Percentiles rank a stretch among this genome's conserved stretches.
Evolutionary conservation across 441 rosid species (phyloP).

Genomic region (Omphalea diandra): DNA sequence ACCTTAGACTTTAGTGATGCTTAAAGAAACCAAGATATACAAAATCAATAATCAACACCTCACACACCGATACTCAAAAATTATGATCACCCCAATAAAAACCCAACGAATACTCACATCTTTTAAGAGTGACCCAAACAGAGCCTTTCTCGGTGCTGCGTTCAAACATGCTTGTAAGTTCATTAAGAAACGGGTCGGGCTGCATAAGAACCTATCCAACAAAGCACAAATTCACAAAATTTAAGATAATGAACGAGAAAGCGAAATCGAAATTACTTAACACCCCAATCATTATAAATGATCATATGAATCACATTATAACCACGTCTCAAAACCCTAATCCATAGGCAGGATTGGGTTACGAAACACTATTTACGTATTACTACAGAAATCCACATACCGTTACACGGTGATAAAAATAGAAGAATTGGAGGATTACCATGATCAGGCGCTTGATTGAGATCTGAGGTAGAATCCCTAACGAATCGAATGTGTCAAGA

Average conservation of each 20-base stretch:
- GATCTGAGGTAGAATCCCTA: no score
- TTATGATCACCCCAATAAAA: neutral
- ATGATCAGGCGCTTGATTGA: neutral
- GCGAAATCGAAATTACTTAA: neutral
- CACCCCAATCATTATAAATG: no score
- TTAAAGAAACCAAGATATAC: constrained; percentile 24
- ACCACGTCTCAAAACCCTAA: no score
- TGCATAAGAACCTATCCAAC: constrained; percentile 70
- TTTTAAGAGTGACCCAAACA: constrained; percentile 89
- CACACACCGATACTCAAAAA: no score
- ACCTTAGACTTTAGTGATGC: constrained; percentile 83
- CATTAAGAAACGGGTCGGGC: constrained; percentile 83
- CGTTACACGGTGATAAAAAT: neutral
- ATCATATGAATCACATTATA: no score
- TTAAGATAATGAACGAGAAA: neutral
- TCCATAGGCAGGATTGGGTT: no score
- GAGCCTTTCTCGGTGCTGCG: constrained; percentile 68
- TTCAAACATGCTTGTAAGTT: constrained; percentile 88
- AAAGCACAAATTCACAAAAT: neutral
- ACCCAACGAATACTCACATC: constrained; percentile 50
- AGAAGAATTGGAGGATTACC: constrained; percentile 5
- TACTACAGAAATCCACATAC: no score
- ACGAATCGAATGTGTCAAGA: no score
- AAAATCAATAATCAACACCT: no score
- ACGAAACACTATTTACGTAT: neutral